Percentiles rank a stretch among this genome's conserved stretches.
Evolutionary conservation across 805 yeast species (phyloP).

Genomic region (Yarrowia sp.): DNA sequence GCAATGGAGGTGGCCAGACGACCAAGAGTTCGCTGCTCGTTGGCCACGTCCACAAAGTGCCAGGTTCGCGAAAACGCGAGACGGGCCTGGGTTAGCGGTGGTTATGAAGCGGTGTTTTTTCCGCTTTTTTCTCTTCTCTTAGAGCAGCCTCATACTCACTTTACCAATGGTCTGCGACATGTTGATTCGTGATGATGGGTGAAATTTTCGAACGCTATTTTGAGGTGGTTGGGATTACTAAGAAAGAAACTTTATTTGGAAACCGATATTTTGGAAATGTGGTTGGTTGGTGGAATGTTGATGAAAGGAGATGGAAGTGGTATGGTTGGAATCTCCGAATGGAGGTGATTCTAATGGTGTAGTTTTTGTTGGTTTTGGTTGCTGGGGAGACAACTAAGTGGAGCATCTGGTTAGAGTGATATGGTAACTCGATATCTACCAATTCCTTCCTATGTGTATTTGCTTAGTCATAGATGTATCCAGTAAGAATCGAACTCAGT

Average conservation of each 20-base stretch:
- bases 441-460: too few species aligned
- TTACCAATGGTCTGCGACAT: conserved; percentile 45
- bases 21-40: conserved; percentile 83
- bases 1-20: conserved; percentile 90
- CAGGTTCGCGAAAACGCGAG: conserved; percentile 80
- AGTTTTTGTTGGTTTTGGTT: too few species aligned
- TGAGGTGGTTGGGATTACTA: neutral
- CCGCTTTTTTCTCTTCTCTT: neutral
- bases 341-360: too few species aligned
- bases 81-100: conserved; percentile 47
- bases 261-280: too few species aligned
- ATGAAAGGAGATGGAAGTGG: too few species aligned
- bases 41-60: conserved; percentile 92
- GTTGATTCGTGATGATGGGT: conserved; percentile 15
- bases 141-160: conserved; percentile 31
- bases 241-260: neutral
- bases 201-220: conserved; percentile 21
- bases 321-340: too few species aligned
- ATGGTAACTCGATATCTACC: too few species aligned
- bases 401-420: too few species aligned
- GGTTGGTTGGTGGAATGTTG: too few species aligned
- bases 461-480: too few species aligned
- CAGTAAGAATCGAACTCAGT: too few species aligned
- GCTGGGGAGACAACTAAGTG: too few species aligned
- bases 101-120: neutral